Evolutionary conservation across 352 stramenopile genomes (phyloP), one percentile per base, ranked within the genome.

Genomic region (Phytophthora palmivora): DNA sequence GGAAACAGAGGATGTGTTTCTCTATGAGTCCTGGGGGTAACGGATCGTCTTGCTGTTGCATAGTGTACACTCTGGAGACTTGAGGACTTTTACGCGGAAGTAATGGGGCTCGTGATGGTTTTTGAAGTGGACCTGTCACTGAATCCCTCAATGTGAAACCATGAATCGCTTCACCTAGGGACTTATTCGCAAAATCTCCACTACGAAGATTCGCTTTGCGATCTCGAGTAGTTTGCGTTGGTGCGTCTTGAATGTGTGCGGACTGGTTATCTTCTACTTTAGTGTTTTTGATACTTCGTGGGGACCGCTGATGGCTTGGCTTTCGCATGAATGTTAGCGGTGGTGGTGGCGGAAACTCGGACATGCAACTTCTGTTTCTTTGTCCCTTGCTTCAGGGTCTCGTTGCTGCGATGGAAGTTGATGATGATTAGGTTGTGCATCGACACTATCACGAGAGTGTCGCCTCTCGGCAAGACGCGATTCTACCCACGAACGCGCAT

Each of bases 181-280:
- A 85, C 61, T 79, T 84, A 47, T 89, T 89, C 3, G 57, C 70
- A 48, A 93, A 91, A n/a, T 93, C 74, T 18, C 76, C 84, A 43
- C 66, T 78, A 1, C 84, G 79, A 42, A 79, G 43, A 30, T 57
- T 58, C 24, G 28, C 36, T 28, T 67, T 76, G 6, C 52, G 68
- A 36, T 64, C 44, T 50, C 52, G 45, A 7, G 11, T 22, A 1
- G 2, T 28, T 28, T 55, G 46, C 1, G 11, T 15, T 44, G 37
- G 22, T 15, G 11, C 9, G 53, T 67, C 44, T 33, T 47, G 37
- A 10, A 22, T 18, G 30, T 28, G 30, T 18, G 34, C 26, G 12
- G 47, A 48, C 24, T 37, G 18, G 26, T 0, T 43, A 39, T 11
- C 18, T 53, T 41, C 42, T 52, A 8, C 10, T 41, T 57, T 18